Evolutionary conservation across 192 early-diverging fungal genomes (phyloP).

Genomic region (Lunasporangiospora selenospora): DNA sequence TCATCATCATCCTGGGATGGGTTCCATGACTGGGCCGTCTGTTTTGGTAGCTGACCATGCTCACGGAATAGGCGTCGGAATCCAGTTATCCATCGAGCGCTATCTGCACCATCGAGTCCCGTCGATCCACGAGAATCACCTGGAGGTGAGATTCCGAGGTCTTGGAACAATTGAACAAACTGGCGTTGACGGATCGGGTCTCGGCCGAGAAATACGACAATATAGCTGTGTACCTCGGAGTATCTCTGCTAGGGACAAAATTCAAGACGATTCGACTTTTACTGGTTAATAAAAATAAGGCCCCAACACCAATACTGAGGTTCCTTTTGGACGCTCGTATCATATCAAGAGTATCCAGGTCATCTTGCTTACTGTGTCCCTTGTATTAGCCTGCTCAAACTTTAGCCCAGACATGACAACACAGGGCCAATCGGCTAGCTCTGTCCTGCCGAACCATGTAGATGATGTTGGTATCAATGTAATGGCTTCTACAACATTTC

Average conservation of each 20-base stretch:
- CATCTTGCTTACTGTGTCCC: no score
- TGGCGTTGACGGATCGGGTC: conserved; percentile 32
- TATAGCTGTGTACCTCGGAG: conserved; percentile 34
- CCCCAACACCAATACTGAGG: no score
- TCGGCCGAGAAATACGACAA: conserved; percentile 40
- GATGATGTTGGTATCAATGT: conserved; percentile 38
- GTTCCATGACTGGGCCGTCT: not conserved
- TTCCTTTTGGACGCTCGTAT: no score
- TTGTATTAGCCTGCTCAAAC: conserved; percentile 31
- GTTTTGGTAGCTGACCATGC: no score
- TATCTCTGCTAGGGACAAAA: no score
- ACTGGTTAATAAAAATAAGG: no score
- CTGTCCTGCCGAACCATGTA: conserved; percentile 33
- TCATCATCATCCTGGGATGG: conserved; percentile 10
- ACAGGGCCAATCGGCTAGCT: conserved; percentile 44
- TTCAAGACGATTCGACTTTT: no score
- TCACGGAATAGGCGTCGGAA: conserved; percentile 32
- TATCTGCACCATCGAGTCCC: no score
- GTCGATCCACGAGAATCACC: no score
- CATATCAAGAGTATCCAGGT: no score
- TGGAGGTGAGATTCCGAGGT: conserved; percentile 29
- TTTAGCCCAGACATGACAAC: conserved; percentile 47
- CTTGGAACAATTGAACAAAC: conserved; percentile 34
- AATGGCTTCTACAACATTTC: conserved; percentile 34
- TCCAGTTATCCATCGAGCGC: conserved; percentile 44